A percentile compares a stretch with the other conserved stretches of the same genome.
phyloP scores from a whole-genome alignment of 2,329 filamentous ascomycete species.

The Aspergillus brasiliensis region DNA sequence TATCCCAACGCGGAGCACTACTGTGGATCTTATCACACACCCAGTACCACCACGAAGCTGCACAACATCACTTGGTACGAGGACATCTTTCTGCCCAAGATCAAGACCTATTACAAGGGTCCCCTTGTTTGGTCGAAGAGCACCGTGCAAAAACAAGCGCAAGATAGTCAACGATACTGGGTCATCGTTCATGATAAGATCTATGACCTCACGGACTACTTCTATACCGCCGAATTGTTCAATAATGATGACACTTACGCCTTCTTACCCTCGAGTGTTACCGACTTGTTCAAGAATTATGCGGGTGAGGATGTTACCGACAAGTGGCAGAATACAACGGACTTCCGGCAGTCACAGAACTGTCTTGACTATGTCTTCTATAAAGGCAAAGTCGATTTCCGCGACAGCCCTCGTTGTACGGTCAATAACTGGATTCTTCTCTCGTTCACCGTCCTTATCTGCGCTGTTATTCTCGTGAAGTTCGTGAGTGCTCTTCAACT shows the following conservation, averaged over 20 bases:
- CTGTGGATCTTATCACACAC: slow-evolving; percentile 64
- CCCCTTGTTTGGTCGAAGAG: slow-evolving; percentile 71
- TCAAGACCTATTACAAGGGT: slow-evolving; percentile 85
- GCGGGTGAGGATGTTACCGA: slow-evolving; percentile 77
- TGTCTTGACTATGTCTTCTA: slow-evolving; percentile 86
- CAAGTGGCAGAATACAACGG: slow-evolving; percentile 57
- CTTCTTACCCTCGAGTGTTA: slow-evolving; percentile 72
- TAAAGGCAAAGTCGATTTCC: slow-evolving; percentile 81
- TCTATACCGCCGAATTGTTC: slow-evolving; percentile 67
- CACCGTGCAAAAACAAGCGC: slow-evolving; percentile 66
- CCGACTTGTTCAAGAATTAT: slow-evolving; percentile 70
- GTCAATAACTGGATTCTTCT: slow-evolving; percentile 91
- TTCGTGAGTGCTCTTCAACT: slow-evolving; percentile 93
- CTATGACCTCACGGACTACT: slow-evolving; percentile 92
- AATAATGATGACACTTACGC: slow-evolving; percentile 61
- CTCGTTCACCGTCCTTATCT: slow-evolving; percentile 82
- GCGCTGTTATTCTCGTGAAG: slow-evolving; percentile 77
- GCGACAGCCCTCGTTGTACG: slow-evolving; percentile 72
- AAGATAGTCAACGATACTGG: slow-evolving; percentile 72
- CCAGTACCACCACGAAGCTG: slow-evolving; percentile 61
- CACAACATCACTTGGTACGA: slow-evolving; percentile 74
- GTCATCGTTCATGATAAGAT: slow-evolving; percentile 73
- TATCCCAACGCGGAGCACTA: slow-evolving; percentile 64
- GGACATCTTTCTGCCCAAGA: slow-evolving; percentile 71
- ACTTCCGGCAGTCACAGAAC: slow-evolving; percentile 67